A percentile compares a stretch with the other conserved stretches of the same genome.
Conservation (phyloP, 129 eudicot genomes). For the Daucus carota region DNA sequence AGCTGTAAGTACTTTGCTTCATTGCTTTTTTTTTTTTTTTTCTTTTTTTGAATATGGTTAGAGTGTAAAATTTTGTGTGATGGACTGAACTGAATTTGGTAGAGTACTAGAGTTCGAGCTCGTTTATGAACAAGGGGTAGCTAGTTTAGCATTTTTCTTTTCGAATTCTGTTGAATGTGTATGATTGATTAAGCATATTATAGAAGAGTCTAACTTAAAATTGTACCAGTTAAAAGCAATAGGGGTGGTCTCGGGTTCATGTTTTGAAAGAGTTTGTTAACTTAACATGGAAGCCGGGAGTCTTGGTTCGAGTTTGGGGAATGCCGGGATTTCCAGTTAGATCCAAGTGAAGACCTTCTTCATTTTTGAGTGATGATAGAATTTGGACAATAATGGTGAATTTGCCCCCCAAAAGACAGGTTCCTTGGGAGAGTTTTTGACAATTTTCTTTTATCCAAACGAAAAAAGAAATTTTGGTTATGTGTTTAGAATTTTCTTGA, state of each 20-base stretch:
- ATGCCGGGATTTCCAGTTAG: background rate
- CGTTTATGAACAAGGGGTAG: background rate
- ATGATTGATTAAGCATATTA: background rate
- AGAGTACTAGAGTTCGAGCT: background rate
- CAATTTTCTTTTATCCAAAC: background rate
- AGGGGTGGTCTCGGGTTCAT: background rate
- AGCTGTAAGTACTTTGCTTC: conserved; percentile 42
- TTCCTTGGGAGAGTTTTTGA: background rate
- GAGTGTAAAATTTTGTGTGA: background rate
- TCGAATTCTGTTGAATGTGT: background rate
- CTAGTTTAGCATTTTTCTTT: background rate
- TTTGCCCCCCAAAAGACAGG: background rate
- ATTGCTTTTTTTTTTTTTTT: too few relatives aligned
- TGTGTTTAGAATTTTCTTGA: background rate
- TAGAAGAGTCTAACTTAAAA: background rate
- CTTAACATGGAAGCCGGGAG: background rate
- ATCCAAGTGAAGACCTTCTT: background rate
- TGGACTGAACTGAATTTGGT: background rate
- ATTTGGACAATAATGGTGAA: background rate
- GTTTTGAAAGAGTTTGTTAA: background rate
- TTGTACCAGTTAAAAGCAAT: too few relatives aligned
- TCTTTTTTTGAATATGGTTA: background rate
- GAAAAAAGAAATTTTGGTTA: background rate
- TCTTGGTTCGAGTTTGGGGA: background rate
- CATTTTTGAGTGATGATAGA: background rate